Base-by-base conservation (phyloP, 169 alveolate genomes). In the Theileria luwenshuni region DNA sequence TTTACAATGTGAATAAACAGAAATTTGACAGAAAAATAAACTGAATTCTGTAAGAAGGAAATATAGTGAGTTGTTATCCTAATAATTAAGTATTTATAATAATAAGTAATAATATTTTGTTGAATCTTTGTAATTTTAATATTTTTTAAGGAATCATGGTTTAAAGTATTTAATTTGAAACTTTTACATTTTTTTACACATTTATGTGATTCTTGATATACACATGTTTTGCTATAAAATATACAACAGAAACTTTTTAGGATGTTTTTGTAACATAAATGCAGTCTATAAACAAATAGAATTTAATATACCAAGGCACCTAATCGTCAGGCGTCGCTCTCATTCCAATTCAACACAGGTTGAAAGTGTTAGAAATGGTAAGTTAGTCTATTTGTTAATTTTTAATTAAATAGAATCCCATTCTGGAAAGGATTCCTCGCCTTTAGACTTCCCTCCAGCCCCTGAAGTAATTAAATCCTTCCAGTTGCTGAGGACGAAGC, bases 401-500 rank as follows among this genome's bases (percentile, higher is more conserved):
- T 7, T 7, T 38, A 10, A 38, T 38, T 38, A 38, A n/a, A n/a
- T n/a, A n/a, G n/a, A n/a, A n/a, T n/a, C n/a, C n/a, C n/a, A n/a
- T n/a, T n/a, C n/a, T n/a, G n/a, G n/a, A n/a, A n/a, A n/a, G n/a
- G n/a, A n/a, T n/a, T n/a, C n/a, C n/a, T n/a, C n/a, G 8, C 23
- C 17, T 51, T 51, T 27, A 27, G 65, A 56, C 8, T 6, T 21
- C 25, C 17, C 47, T 56, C 30, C 61, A 17, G 41, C 65, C 45
- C 30, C 65, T n/a, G 32, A 15, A 21, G 65, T 56, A n/a, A 21
- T 56, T 15, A 79, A 79, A 48, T 60, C 45, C 25, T 71, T 41
- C 60, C 69, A 59, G 54, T 35, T 79, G 3, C 76, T 79, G 15
- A 28, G 71, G 17, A 49, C 83, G 13, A 79, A 79, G 58, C 83